Conservation (phyloP, 148 eudicot genomes). For the Vaccinium myrtillus region DNA sequence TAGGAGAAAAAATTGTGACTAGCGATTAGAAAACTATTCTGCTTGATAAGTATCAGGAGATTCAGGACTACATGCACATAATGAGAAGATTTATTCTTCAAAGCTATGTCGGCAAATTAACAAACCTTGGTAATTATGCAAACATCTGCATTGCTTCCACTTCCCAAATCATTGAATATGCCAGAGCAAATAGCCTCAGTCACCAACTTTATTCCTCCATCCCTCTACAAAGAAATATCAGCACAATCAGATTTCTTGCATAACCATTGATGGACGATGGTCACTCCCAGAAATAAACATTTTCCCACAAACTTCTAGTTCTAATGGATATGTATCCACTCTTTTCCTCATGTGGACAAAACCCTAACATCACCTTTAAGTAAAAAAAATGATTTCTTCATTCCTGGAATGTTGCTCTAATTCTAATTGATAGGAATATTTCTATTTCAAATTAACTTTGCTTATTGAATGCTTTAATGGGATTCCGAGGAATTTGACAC, state of each 20-base stretch:
- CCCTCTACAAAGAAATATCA: slow-evolving; percentile 46
- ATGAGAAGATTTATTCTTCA: neutral
- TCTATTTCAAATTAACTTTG: neutral
- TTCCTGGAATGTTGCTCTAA: neutral
- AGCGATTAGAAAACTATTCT: slow-evolving; percentile 1
- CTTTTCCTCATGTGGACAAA: neutral
- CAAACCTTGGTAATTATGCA: slow-evolving; percentile 91
- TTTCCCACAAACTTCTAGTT: neutral
- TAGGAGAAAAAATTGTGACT: slow-evolving; percentile 15
- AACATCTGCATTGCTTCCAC: slow-evolving; percentile 94
- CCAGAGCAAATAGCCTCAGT: slow-evolving; percentile 83
- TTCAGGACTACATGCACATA: neutral
- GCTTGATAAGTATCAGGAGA: neutral
- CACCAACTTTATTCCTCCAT: slow-evolving; percentile 80
- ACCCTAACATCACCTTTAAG: too few relatives aligned
- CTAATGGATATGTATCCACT: neutral
- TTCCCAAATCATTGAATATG: slow-evolving; percentile 90
- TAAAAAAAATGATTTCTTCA: neutral
- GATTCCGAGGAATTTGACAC: neutral
- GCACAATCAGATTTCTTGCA: neutral
- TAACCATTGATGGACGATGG: neutral
- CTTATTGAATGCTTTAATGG: neutral
- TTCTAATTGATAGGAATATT: neutral
- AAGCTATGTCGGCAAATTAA: neutral
- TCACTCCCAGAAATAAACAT: neutral